phyloP scores from a whole-genome alignment of 345 rosid genomes.

The Gossypium stocksii region DNA sequence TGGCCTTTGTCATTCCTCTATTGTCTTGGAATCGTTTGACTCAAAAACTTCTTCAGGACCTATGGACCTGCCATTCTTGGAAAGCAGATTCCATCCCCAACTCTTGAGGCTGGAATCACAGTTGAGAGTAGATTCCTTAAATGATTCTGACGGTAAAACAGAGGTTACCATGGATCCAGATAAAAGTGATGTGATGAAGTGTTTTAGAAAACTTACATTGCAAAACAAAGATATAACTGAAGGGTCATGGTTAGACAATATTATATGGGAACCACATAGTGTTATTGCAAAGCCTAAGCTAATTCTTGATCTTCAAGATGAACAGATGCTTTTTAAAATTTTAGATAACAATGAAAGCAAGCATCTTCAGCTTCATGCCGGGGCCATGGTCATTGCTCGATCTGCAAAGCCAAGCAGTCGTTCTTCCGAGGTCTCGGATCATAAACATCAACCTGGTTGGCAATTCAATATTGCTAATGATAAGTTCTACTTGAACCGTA shows the following conservation, averaged over 20 bases:
- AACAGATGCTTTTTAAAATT: constrained; percentile 91
- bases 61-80: constrained; percentile 22
- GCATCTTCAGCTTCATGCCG: constrained; percentile 75
- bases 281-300: constrained; percentile 56
- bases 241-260: constrained; percentile 78
- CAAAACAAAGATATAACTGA: constrained; percentile 58
- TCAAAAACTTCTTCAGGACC: constrained; percentile 30
- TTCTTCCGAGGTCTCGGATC: constrained; percentile 40
- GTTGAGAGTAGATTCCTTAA: constrained; percentile 32
- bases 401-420: constrained; percentile 41
- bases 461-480: constrained; percentile 93
- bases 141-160: constrained; percentile 22
- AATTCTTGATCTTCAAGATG: constrained; percentile 89
- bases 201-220: constrained; percentile 43
- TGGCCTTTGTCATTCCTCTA: constrained; percentile 31
- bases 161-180: constrained; percentile 30
- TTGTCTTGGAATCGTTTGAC: constrained; percentile 53
- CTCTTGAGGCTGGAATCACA: constrained; percentile 75
- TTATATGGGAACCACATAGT: constrained; percentile 71
- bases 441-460: constrained; percentile 59
- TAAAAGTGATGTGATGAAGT: constrained; percentile 41
- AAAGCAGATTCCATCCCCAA: constrained; percentile 68
- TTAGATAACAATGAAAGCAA: constrained; percentile 59
- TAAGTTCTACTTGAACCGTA: constrained; percentile 81
- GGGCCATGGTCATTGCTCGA: constrained; percentile 78